These are phyloP conservation scores for Torulaspora quercuum DNA, from an alignment of 805 yeast genomes.

Conservation along the genomic window DNA sequence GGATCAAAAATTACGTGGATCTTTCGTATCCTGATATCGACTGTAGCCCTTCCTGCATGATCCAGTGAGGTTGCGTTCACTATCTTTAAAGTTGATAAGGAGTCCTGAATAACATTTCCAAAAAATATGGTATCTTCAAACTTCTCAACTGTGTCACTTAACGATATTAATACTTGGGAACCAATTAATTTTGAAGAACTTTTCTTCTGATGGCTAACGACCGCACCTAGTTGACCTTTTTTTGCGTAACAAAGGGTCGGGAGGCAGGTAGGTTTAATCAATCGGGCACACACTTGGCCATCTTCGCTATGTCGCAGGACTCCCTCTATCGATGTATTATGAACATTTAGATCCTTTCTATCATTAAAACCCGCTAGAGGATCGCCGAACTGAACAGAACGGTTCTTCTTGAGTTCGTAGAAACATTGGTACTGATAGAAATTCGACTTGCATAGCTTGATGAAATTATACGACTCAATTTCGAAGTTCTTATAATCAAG, in stretches of 20 bases:
- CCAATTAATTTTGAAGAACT: slow-evolving; percentile 23
- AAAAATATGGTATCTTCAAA: slow-evolving; percentile 35
- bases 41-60: slow-evolving; percentile 40
- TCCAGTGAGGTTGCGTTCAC: slow-evolving; percentile 44
- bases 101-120: slow-evolving; percentile 51
- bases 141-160: slow-evolving; percentile 11
- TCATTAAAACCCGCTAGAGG: slow-evolving; percentile 36
- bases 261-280: slow-evolving; percentile 14
- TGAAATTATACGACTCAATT: slow-evolving; percentile 43
- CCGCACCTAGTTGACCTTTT: slow-evolving; percentile 10
- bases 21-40: slow-evolving; percentile 51
- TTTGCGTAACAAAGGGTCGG: not conserved
- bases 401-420: slow-evolving; percentile 41
- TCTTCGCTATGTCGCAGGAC: slow-evolving; percentile 23
- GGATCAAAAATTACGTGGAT: slow-evolving; percentile 54
- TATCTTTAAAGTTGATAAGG: slow-evolving; percentile 43
- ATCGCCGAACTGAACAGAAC: slow-evolving; percentile 46
- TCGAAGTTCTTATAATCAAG: slow-evolving; percentile 39
- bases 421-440: slow-evolving; percentile 53
- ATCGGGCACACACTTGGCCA: slow-evolving; percentile 36
- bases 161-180: slow-evolving; percentile 18
- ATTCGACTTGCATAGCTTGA: slow-evolving; percentile 51
- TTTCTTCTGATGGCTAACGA: slow-evolving; percentile 29
- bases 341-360: slow-evolving; percentile 14
- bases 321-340: slow-evolving; percentile 25